Evolutionary conservation across 352 stramenopile species (phyloP), one percentile per base, ranked within the genome.

Genomic region (Phytopythium chamaehyphon): DNA sequence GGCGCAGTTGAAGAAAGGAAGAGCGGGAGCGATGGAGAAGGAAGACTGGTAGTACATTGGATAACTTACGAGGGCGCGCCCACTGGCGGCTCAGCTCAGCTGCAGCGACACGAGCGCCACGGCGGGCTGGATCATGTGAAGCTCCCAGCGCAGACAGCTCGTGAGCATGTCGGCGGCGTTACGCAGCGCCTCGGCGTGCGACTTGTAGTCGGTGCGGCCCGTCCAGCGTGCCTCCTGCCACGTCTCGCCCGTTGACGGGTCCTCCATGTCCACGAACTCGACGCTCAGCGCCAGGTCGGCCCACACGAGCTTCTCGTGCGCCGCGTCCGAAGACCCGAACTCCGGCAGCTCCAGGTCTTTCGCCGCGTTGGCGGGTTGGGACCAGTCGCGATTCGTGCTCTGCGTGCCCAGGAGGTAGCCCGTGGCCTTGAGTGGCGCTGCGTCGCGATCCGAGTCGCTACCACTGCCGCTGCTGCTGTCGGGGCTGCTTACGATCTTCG

Each of bases 331-430:
- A 6, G 49, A 24, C n/a, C 24, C 36, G 15, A n/a, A 19, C 12
- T 12, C 43, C 14, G 43, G 43, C 11, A 38, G 43, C 11, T 36
- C 21, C 24, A 26, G 21, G 23, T n/a, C n/a, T n/a, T n/a, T n/a
- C 23, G 3, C 10, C 22, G 7, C 14, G 1, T 24, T 15, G 5
- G 43, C 44, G 3, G 61, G 22, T 43, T 49, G 33, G 6, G 58
- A 67, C 9, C 62, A 55, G 55, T 62, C 26, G 22, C 60, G 48
- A 28, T 75, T 69, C 22, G 76, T 61, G 46, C 67, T 78, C 33
- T 82, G 71, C 22, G 71, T 74, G 37, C 71, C 71, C 0, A 82
- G 50, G 2, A 82, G 57, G 47, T 76, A 78, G 7, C 67, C 68
- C 10, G 57, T 71, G 12, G 57, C 59, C 54, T 63, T 60, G 3